phyloP scores from a whole-genome alignment of 1,139 yeast genomes.

The Nematodospora anomalae region DNA sequence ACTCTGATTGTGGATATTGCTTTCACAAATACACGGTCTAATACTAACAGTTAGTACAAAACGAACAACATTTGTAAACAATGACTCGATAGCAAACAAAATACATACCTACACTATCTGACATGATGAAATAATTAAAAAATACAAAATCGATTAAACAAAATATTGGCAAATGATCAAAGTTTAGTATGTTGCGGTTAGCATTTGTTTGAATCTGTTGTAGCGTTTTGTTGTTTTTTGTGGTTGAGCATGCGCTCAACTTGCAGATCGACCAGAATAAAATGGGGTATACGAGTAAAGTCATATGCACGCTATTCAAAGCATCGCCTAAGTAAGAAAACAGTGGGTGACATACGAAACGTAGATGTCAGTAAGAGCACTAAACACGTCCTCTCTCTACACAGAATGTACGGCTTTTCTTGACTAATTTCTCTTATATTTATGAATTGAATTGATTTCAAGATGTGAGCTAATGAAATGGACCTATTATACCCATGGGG shows the following conservation, averaged over 20 bases:
- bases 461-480: constrained; percentile 55
- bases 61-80: no score
- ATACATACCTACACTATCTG: constrained; percentile 18
- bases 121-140: constrained; percentile 7
- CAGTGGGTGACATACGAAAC: no score
- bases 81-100: neutral
- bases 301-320: no score
- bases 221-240: neutral
- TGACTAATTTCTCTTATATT: neutral
- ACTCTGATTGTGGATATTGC: constrained; percentile 80
- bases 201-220: neutral
- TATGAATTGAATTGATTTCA: constrained; percentile 5
- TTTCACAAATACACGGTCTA: constrained; percentile 75
- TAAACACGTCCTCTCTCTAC: no score
- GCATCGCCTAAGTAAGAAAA: no score
- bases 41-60: constrained; percentile 5
- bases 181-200: no score
- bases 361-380: no score
- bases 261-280: neutral
- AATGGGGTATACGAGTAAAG: neutral
- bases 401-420: neutral
- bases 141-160: no score
- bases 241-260: neutral
- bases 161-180: no score
- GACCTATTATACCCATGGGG: constrained; percentile 56